These are phyloP conservation scores for Phytophthora litchii DNA, from an alignment of 352 stramenopile genomes.

Conservation along the genomic window DNA sequence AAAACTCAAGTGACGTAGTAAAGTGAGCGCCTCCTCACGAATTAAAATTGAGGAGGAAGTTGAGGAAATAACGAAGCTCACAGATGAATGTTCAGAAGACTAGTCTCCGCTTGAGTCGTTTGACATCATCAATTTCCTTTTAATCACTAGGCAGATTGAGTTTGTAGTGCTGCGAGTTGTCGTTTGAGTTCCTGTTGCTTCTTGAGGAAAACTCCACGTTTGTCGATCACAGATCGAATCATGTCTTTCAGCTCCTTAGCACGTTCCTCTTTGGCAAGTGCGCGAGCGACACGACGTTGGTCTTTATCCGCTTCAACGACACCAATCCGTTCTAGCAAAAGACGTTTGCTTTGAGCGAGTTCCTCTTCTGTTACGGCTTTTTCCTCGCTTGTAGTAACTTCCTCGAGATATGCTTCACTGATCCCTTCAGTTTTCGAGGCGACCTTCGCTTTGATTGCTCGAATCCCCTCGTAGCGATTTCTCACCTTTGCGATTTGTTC, in stretches of 20 bases:
- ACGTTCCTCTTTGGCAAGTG: constrained; percentile 41
- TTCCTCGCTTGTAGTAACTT: constrained; percentile 13
- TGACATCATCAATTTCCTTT: constrained; percentile 1
- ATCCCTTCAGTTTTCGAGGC: constrained; percentile 1
- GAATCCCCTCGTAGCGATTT: constrained; percentile 51
- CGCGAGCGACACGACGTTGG: constrained; percentile 34
- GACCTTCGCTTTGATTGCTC: constrained; percentile 22
- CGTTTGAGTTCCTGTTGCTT: constrained; percentile 37
- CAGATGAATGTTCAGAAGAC: constrained; percentile 39
- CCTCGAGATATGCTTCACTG: constrained; percentile 20
- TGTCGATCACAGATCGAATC: constrained; percentile 40
- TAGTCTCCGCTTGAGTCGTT: constrained; percentile 9
- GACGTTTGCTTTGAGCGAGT: constrained; percentile 33
- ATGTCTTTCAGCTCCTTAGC: constrained; percentile 36
- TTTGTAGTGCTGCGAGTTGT: constrained; percentile 27
- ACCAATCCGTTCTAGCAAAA: constrained; percentile 40
- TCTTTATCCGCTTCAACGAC: constrained; percentile 32
- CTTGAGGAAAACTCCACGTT: constrained; percentile 42
- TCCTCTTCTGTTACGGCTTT: constrained; percentile 32
- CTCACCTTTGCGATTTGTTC: constrained; percentile 49
- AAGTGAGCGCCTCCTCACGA: constrained; percentile 44
- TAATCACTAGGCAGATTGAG: constrained; percentile 22
- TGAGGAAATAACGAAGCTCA: constrained; percentile 50
- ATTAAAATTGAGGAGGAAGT: constrained; percentile 45
- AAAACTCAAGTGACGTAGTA: constrained; percentile 50